phyloP scores from a whole-genome alignment of 2,329 filamentous ascomycete species.

The Curvularia sp. region DNA sequence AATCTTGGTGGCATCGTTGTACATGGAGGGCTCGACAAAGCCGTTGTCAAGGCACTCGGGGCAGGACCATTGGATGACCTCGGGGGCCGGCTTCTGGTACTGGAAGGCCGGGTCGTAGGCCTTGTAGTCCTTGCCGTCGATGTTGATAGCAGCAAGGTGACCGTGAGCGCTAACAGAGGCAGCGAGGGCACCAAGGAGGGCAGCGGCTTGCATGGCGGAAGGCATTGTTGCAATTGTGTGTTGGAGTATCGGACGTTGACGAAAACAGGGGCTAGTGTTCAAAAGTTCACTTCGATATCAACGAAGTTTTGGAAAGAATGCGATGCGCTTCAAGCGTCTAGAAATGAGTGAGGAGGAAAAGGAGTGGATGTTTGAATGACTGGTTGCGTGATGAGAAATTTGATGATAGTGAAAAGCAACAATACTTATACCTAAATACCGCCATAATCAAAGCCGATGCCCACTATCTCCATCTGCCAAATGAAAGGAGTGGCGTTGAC shows the following conservation, averaged over 20 bases:
- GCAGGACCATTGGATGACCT: constrained; percentile 61
- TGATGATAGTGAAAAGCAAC: constrained; percentile 2
- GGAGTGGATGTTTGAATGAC: constrained; percentile 29
- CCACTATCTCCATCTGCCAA: constrained; percentile 20
- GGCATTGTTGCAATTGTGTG: constrained; percentile 33
- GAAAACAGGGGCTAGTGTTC: constrained; percentile 19
- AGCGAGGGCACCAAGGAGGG: constrained; percentile 44
- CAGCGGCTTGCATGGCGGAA: constrained; percentile 41
- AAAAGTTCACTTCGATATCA: constrained; percentile 34
- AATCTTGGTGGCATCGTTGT: constrained; percentile 59
- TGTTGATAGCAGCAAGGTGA: constrained; percentile 52
- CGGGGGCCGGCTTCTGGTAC: constrained; percentile 44
- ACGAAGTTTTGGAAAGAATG: constrained; percentile 36
- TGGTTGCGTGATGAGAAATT: constrained; percentile 10
- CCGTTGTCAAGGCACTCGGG: constrained; percentile 57
- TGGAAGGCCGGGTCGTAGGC: constrained; percentile 54
- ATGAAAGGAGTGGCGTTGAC: constrained; percentile 12
- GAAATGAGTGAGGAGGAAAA: constrained; percentile 36
- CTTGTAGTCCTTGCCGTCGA: constrained; percentile 57
- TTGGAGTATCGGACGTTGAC: neutral
- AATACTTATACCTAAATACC: constrained; percentile 26
- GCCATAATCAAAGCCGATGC: constrained; percentile 13
- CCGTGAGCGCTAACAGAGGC: constrained; percentile 56
- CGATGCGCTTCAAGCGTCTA: constrained; percentile 37
- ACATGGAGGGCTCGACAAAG: constrained; percentile 59